Evolutionary conservation across 192 early-diverging fungal genomes (phyloP).

Genomic region (Paraglomus brasilianum): DNA sequence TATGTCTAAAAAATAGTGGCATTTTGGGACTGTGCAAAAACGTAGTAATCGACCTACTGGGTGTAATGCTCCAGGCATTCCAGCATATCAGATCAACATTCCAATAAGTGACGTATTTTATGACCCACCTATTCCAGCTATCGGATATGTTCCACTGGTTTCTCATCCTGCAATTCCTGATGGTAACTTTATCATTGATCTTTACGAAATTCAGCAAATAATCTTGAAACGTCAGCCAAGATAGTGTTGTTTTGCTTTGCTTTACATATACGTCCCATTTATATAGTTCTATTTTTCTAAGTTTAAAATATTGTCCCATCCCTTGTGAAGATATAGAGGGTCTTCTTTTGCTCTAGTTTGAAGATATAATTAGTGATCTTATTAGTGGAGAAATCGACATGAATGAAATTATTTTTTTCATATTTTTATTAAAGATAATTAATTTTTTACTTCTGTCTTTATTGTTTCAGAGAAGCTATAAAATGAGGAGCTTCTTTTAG

Average conservation of each 20-base stretch:
- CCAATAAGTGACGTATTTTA: constrained; percentile 4
- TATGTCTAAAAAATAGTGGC: constrained; percentile 11
- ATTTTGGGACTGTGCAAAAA: constrained; percentile 14
- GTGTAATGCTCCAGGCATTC: constrained; percentile 9
- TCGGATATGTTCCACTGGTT: constrained; percentile 3
- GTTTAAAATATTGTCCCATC: too few species aligned
- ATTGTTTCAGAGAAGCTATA: too few species aligned
- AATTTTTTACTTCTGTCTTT: too few species aligned
- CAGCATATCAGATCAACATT: neutral
- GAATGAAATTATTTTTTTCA: too few species aligned
- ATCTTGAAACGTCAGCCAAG: neutral
- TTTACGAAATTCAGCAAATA: constrained; percentile 13
- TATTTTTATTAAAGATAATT: too few species aligned
- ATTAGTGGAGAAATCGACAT: too few species aligned
- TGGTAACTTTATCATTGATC: constrained; percentile 20
- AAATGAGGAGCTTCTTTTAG: too few species aligned
- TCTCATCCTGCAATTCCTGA: constrained; percentile 1
- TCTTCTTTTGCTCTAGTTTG: too few species aligned
- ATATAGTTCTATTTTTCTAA: too few species aligned
- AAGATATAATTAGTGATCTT: too few species aligned
- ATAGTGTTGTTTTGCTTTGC: neutral
- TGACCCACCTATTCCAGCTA: constrained; percentile 6
- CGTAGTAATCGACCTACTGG: neutral
- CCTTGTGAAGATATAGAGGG: too few species aligned
- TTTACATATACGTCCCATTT: neutral